These are phyloP conservation scores for Phytophthora chlamydospora DNA, from an alignment of 352 stramenopile genomes.

Conservation along the genomic window DNA sequence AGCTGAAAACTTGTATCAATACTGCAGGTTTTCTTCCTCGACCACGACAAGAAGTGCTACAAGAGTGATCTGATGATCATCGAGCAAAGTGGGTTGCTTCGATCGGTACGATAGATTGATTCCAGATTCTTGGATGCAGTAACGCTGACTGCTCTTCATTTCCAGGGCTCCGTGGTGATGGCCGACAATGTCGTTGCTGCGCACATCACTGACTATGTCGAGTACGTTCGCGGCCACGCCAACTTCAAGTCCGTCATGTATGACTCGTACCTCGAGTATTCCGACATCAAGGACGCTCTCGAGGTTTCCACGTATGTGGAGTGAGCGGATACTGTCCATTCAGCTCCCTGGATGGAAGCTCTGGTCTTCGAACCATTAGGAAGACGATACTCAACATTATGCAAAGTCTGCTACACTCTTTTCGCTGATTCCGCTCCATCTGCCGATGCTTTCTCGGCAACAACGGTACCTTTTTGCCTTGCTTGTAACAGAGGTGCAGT, in stretches of 20 bases:
- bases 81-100: constrained; percentile 36
- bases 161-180: constrained; percentile 43
- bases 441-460: constrained; percentile 7
- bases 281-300: constrained; percentile 39
- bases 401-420: background rate
- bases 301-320: constrained; percentile 43
- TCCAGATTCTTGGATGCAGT: background rate
- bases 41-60: constrained; percentile 43
- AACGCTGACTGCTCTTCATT: background rate
- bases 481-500: constrained; percentile 1
- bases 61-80: constrained; percentile 40
- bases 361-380: background rate
- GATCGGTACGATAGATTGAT: constrained; percentile 19
- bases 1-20: background rate
- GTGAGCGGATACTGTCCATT: background rate
- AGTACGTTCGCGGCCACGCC: constrained; percentile 40
- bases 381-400: background rate
- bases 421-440: background rate
- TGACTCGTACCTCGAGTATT: constrained; percentile 49
- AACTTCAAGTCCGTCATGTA: constrained; percentile 43
- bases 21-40: constrained; percentile 47
- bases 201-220: constrained; percentile 40
- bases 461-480: constrained; percentile 1
- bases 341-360: too few species aligned
- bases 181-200: constrained; percentile 48